These are phyloP conservation scores for Fonsecaea multimorphosa DNA, from an alignment of 2,329 filamentous ascomycete species.

Conservation along the genomic window DNA sequence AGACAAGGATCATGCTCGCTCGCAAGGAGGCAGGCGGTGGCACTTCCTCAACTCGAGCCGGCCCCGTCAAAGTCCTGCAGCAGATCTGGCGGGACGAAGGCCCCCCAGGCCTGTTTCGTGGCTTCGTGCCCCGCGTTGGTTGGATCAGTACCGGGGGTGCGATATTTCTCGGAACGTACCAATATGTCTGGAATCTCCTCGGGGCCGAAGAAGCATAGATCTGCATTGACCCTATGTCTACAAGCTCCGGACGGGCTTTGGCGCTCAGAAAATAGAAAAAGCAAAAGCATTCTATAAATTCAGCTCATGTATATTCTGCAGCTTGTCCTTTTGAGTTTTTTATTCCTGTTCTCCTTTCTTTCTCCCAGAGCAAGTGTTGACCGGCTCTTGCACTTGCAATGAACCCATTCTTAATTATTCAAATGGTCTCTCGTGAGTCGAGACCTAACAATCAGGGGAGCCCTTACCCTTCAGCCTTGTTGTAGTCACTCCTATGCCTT, in stretches of 20 bases:
- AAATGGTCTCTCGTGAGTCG: not conserved
- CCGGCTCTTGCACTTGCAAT: not conserved
- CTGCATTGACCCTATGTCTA: not conserved
- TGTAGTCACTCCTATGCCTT: not conserved
- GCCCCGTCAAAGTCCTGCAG: constrained; percentile 61
- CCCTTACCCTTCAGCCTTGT: not conserved
- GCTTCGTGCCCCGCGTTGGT: constrained; percentile 77
- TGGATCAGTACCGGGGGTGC: constrained; percentile 97
- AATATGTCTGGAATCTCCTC: constrained; percentile 55
- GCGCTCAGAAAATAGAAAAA: not conserved
- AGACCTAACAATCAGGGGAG: not conserved
- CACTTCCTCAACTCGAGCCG: constrained; percentile 44
- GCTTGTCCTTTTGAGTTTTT: not conserved
- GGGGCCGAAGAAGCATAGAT: constrained; percentile 14
- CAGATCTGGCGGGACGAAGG: constrained; percentile 64
- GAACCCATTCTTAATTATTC: not conserved
- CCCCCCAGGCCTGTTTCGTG: constrained; percentile 53
- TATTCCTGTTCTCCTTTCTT: not conserved
- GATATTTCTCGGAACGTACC: constrained; percentile 92
- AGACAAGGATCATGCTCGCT: constrained; percentile 94
- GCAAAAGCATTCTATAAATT: constrained; percentile 3
- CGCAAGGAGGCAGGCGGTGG: constrained; percentile 65
- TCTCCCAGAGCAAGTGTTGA: not conserved
- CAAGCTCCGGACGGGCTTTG: not conserved
- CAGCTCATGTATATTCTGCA: not conserved